Conservation (phyloP, 2,329 filamentous ascomycete genomes). For the Bipolaris gigantea region DNA sequence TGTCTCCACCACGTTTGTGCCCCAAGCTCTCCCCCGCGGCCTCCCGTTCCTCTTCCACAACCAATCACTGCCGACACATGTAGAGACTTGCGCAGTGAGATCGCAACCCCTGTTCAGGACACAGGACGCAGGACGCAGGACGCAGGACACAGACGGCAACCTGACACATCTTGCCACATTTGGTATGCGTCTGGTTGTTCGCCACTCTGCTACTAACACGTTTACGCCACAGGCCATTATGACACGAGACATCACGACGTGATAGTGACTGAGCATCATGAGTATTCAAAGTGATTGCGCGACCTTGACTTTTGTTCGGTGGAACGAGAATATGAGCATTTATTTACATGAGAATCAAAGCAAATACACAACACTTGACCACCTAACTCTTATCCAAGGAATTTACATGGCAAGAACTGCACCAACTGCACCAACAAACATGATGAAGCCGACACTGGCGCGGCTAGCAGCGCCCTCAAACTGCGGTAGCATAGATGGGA, state of each 20-base stretch:
- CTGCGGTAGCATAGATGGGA: constrained; percentile 14
- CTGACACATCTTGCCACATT: neutral
- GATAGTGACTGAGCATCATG: neutral
- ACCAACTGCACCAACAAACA: constrained; percentile 21
- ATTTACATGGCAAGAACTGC: constrained; percentile 29
- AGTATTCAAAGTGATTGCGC: constrained; percentile 4
- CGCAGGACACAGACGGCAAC: neutral
- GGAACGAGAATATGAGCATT: constrained; percentile 4
- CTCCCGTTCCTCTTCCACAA: neutral
- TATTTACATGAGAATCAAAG: constrained; percentile 8
- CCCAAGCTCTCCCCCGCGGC: constrained; percentile 15
- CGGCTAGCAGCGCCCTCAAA: constrained; percentile 34
- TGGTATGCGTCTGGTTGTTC: neutral
- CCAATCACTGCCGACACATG: neutral
- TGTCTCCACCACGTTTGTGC: constrained; percentile 9
- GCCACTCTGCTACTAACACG: no score
- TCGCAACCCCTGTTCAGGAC: neutral
- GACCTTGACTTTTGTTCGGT: neutral
- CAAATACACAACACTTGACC: neutral
- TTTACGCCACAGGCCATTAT: neutral
- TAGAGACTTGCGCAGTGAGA: neutral
- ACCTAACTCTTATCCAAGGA: neutral
- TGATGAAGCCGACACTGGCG: constrained; percentile 24
- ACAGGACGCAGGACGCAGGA: no score
- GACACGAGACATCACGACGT: neutral